These are phyloP conservation scores for Magnolia kwangsiensis DNA, from an alignment of 164 flowering plant genomes.

Conservation along the genomic window DNA sequence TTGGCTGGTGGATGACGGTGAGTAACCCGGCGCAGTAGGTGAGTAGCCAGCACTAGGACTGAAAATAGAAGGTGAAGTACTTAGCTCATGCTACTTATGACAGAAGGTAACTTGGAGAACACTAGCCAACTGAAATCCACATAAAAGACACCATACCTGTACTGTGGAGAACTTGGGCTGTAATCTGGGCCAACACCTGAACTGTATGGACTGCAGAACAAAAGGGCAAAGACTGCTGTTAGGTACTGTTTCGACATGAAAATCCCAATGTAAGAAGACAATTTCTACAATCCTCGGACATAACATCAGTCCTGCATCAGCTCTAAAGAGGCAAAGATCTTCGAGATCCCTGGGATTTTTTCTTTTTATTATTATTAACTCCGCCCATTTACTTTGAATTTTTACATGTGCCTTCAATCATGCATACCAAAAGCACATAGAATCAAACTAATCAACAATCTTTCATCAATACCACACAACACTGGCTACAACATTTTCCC, in stretches of 20 bases:
- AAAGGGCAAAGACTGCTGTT: not conserved
- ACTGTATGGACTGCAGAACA: conserved; percentile 61
- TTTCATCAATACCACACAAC: no score
- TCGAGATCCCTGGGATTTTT: no score
- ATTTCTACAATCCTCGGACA: not conserved
- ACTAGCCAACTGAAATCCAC: not conserved
- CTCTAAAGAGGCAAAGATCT: no score
- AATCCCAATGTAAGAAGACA: not conserved
- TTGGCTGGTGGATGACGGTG: conserved; percentile 90
- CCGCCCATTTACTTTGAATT: no score
- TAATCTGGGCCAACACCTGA: conserved; percentile 74
- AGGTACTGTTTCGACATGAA: not conserved
- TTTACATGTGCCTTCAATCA: no score
- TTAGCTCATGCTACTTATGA: conserved; percentile 29
- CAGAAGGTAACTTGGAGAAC: not conserved
- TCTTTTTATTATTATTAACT: no score
- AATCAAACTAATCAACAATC: no score
- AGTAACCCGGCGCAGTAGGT: conserved; percentile 94
- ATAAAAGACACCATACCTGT: conserved; percentile 44
- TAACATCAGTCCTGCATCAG: no score
- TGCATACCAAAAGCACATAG: no score
- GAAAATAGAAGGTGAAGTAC: conserved; percentile 5
- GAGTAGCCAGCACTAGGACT: conserved; percentile 98
- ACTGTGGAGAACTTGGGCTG: conserved; percentile 91
- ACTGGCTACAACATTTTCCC: no score